Evolutionary conservation across 305 asterid species (phyloP), one percentile per base, ranked within the genome.

Genomic region (Fraxinus floribunda): DNA sequence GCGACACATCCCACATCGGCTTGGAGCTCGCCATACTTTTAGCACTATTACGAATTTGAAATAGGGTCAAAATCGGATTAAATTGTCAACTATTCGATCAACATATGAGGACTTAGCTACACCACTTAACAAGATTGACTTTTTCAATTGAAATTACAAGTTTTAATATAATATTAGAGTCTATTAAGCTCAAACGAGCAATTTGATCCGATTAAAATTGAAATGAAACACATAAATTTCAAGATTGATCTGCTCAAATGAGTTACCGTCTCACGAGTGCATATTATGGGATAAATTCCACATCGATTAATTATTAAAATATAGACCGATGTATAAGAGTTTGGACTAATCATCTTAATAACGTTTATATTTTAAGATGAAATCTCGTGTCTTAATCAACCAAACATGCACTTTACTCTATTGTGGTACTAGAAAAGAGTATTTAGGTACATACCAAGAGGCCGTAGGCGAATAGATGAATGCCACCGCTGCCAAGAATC

Each of bases 401-500:
- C 18, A 46, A 13, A 46, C 5, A 5, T 4, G 1, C 1, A 46
- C n/a, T 46, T 15, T 46, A 46, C 57, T 46, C 20, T 3, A 3
- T 46, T 15, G 18, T 3, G 18, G 57, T 13, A 13, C 49, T 9
- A 44, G 16, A 44, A 11, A 10, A 44, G 52, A 44, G 16, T 44
- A 41, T 10, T 44, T 44, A 44, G 18, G 22, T 1, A 57, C 5
- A 0, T 88, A 92, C 98, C 87, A 94, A 87, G 66, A 94, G 92
- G 81, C 98, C 98, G 80, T 92, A 94, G 79, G 92, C 91, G 85
- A 93, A 91, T 18, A 92, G 79, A 2, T 92, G 94, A 87, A 94
- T 90, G 83, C 95, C 97, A 9, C 84, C 87, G 85, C 88, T 90
- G 84, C 94, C 98, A 73, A 94, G 95, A 15, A 88, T 86, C 22